Conservation (phyloP, 345 rosid genomes). For the Salix dunnii region DNA sequence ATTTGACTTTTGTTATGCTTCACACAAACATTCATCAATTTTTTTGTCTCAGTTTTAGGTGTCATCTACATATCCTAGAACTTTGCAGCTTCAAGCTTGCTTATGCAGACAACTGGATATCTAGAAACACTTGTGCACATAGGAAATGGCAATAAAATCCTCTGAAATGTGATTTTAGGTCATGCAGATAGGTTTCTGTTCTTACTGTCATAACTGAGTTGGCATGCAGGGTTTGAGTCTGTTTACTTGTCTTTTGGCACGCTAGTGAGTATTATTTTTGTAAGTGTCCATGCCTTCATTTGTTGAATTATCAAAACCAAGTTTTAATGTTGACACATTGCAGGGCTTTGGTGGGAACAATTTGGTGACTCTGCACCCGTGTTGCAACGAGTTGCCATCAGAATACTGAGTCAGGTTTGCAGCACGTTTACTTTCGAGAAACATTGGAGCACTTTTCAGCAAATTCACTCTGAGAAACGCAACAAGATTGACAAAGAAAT, state of each 20-base stretch:
- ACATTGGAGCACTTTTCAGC: constrained; percentile 77
- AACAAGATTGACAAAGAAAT: constrained; percentile 79
- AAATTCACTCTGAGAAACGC: constrained; percentile 76
- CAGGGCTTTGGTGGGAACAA: constrained; percentile 98
- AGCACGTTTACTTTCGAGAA: constrained; percentile 68
- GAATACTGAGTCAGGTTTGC: constrained; percentile 86
- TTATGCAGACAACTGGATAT: background rate
- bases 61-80: background rate
- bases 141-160: background rate
- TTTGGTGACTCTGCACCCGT: constrained; percentile 85
- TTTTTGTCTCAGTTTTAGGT: background rate
- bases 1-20: too few species aligned
- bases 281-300: background rate
- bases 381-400: constrained; percentile 74
- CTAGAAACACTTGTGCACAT: background rate
- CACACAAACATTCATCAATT: too few species aligned
- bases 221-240: background rate
- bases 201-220: background rate
- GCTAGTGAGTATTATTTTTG: background rate
- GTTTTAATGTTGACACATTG: background rate
- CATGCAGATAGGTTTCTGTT: background rate
- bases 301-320: constrained; percentile 2
- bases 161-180: background rate
- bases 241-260: background rate
- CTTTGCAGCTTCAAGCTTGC: too few species aligned